Evolutionary conservation across 768 basidiomycete genomes (phyloP).

Genomic region (Boletus sp.): DNA sequence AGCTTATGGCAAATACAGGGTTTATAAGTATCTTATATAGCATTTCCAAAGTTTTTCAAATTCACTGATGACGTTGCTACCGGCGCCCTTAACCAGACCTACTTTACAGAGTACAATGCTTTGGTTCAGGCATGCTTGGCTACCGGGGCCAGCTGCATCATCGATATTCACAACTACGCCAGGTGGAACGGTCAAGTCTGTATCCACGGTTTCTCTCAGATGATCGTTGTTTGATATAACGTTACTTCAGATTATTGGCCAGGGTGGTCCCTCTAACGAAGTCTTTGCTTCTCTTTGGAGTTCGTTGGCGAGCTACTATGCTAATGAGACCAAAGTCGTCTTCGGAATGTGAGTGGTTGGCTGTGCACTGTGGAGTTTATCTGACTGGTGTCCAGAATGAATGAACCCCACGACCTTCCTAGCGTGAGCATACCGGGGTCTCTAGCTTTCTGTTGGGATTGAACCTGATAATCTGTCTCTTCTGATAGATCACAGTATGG

Average conservation of each 20-base stretch:
- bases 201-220: background rate
- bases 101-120: constrained; percentile 6
- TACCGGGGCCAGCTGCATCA: no score
- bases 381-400: constrained; percentile 9
- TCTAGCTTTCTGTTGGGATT: background rate
- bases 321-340: background rate
- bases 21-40: no score
- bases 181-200: no score
- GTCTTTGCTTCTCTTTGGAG: no score
- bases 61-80: constrained; percentile 36
- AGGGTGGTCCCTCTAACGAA: no score
- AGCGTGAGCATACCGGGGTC: background rate
- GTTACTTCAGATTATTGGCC: constrained; percentile 7
- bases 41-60: constrained; percentile 52
- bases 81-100: constrained; percentile 31
- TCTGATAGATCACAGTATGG: constrained; percentile 3
- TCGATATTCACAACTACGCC: no score
- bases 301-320: no score
- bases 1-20: no score
- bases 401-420: constrained; percentile 15
- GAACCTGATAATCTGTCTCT: background rate
- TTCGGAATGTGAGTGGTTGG: constrained; percentile 6
- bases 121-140: constrained; percentile 12
- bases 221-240: background rate
- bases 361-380: background rate